phyloP scores from a whole-genome alignment of 192 early-diverging fungal genomes.

The Gryganskiella cystojenkinii region DNA sequence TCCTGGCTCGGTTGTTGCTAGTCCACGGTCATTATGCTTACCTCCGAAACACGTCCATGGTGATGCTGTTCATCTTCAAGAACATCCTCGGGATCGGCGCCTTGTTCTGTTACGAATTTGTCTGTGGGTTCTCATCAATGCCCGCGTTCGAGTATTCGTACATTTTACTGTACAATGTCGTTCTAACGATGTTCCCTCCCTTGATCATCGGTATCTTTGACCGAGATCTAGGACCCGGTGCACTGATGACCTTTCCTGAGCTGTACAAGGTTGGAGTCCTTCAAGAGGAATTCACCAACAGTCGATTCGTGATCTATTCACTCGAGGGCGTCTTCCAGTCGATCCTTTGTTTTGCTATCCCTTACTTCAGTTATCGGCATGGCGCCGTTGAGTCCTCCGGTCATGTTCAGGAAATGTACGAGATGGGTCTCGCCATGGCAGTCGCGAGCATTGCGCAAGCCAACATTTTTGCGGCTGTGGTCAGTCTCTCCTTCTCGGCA shows the following conservation, averaged over 20 bases:
- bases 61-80: slow-evolving; percentile 80
- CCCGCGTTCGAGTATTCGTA: slow-evolving; percentile 84
- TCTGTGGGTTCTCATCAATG: slow-evolving; percentile 79
- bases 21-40: slow-evolving; percentile 81
- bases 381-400: slow-evolving; percentile 19
- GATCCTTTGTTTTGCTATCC: slow-evolving; percentile 60
- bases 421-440: slow-evolving; percentile 81
- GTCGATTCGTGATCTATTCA: slow-evolving; percentile 69
- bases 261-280: slow-evolving; percentile 76
- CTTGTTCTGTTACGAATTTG: slow-evolving; percentile 85
- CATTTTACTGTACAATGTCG: slow-evolving; percentile 81
- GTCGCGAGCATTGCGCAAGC: slow-evolving; percentile 77
- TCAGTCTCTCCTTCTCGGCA: slow-evolving; percentile 84
- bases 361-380: slow-evolving; percentile 26
- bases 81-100: slow-evolving; percentile 77
- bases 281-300: slow-evolving; percentile 69
- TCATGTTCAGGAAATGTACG: slow-evolving; percentile 48
- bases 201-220: slow-evolving; percentile 78
- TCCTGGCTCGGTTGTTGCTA: slow-evolving; percentile 68
- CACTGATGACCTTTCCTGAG: slow-evolving; percentile 72
- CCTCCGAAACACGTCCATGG: slow-evolving; percentile 65
- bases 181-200: slow-evolving; percentile 81
- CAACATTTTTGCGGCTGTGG: slow-evolving; percentile 81
- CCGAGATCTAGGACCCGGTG: slow-evolving; percentile 72
- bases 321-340: slow-evolving; percentile 75